Conservation (phyloP, 2,329 filamentous ascomycete genomes). For the Phialocephala subalpina region DNA sequence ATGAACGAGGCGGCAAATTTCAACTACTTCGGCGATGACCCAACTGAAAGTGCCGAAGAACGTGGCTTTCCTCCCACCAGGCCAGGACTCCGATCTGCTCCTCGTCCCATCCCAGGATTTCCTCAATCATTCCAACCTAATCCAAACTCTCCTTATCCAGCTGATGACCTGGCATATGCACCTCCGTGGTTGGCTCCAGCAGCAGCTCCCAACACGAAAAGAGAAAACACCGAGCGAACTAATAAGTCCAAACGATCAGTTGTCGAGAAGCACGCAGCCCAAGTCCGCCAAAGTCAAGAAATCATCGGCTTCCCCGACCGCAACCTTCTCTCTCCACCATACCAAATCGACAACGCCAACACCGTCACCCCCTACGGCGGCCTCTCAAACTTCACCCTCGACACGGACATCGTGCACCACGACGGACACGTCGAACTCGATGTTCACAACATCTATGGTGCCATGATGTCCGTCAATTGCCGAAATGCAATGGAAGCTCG, state of each 20-base stretch:
- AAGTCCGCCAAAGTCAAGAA: background rate
- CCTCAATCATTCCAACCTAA: slow-evolving; percentile 15
- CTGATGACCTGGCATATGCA: background rate
- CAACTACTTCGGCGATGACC: slow-evolving; percentile 60
- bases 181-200: slow-evolving; percentile 12
- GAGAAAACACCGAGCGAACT: background rate
- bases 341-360: slow-evolving; percentile 16
- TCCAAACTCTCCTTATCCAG: slow-evolving; percentile 14
- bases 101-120: background rate
- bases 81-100: slow-evolving; percentile 3
- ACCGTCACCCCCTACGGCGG: slow-evolving; percentile 44
- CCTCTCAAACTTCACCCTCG: slow-evolving; percentile 65
- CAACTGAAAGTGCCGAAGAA: slow-evolving; percentile 23
- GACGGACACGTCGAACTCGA: slow-evolving; percentile 75
- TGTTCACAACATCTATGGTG: slow-evolving; percentile 78
- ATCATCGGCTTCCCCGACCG: slow-evolving; percentile 11
- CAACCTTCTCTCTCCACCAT: background rate
- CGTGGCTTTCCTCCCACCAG: slow-evolving; percentile 12
- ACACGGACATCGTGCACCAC: slow-evolving; percentile 72
- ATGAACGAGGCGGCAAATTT: slow-evolving; percentile 66
- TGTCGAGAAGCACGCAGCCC: background rate
- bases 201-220: slow-evolving; percentile 9
- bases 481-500: slow-evolving; percentile 71
- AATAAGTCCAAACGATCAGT: background rate
- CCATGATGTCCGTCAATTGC: slow-evolving; percentile 73